Base-by-base conservation (phyloP, 768 basidiomycete genomes). In the Hysterangium stoloniferum region DNA sequence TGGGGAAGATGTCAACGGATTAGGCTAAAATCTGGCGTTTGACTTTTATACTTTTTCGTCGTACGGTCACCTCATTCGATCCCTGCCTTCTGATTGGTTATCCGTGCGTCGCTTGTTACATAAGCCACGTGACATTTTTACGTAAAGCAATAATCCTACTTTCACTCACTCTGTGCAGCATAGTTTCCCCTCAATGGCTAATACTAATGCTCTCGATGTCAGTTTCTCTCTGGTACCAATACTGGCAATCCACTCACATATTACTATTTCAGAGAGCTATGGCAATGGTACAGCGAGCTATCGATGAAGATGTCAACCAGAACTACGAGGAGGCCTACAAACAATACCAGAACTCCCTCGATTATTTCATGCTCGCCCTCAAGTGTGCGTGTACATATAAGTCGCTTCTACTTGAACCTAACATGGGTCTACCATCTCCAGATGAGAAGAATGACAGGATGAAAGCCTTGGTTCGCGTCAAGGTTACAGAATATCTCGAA, bases 301-400 rank as follows among this genome's bases (percentile, higher is more conserved):
- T 95, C 60, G 92, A 93, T 52, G 85, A 89, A 55, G 96, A 99
- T 69, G 75, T 77, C 54, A 92, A 92, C 66, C 84, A 86, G 66
- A 90, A 96, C 68, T 99, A 97, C 70, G 71, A 78, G 5, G 92
- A 94, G 60, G 94, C 94, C 17, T 95, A 90, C 78, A 94, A 88
- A 71, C 78, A 82, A 57, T 96, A 96, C 69, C 84, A 86, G 73
- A 95, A 97, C 74, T 77, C 90, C 1, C 77, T 98, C 53, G 96
- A 99, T 64, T 99, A 95, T 65, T 99, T 99, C 67, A 91, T 97
- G 87, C 86, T 97, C 57, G 93, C 94, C 7, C 73, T 91, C 64
- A 94, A 93, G 68, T 94, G 92, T 93, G 56, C n/a, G n/a, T n/a
- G n/a, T n/a, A n/a, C n/a, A n/a, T n/a, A n/a, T n/a, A n/a, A 52